Percentiles rank a stretch among this genome's conserved stretches.
These are phyloP conservation scores for Yamadazyma membranifaciens DNA, from an alignment of 1,139 yeast species.

Conservation along the genomic window DNA sequence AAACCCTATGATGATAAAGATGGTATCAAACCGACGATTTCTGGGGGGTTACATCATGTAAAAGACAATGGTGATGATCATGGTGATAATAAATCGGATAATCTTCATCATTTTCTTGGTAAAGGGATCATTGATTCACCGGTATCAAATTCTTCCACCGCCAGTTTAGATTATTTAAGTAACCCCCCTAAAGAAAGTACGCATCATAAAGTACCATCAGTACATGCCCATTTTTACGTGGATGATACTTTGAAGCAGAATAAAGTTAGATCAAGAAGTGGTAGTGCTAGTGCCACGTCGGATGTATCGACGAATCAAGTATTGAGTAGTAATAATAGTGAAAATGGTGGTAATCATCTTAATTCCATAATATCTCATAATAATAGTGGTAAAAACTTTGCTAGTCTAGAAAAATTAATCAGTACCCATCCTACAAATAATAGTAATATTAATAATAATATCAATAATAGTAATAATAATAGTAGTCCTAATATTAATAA, in stretches of 20 bases:
- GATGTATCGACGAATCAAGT: slow-evolving; percentile 5
- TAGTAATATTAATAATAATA: neutral
- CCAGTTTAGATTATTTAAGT: slow-evolving; percentile 27
- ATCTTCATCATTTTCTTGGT: neutral
- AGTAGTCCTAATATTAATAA: neutral
- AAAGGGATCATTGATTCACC: slow-evolving; percentile 16
- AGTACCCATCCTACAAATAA: slow-evolving; percentile 9
- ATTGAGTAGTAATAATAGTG: neutral
- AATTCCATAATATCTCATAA: neutral
- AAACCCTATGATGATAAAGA: slow-evolving; percentile 1
- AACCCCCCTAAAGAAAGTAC: slow-evolving; percentile 31
- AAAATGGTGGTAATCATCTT: neutral
- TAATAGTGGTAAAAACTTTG: slow-evolving; percentile 10
- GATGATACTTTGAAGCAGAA: slow-evolving; percentile 67
- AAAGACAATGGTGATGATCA: slow-evolving; percentile 27
- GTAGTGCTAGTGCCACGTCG: slow-evolving; percentile 28
- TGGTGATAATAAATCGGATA: slow-evolving; percentile 7
- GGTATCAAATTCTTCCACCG: slow-evolving; percentile 18
- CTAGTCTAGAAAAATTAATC: slow-evolving; percentile 16
- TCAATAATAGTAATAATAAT: slow-evolving; percentile 41
- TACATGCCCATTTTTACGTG: slow-evolving; percentile 79
- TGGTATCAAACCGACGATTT: slow-evolving; percentile 34
- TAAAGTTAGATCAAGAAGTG: slow-evolving; percentile 37
- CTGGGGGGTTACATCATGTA: slow-evolving; percentile 52
- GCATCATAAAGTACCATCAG: slow-evolving; percentile 59